Base-by-base conservation (phyloP, 2,329 filamentous ascomycete species). In the Fusarium tuaranense region DNA sequence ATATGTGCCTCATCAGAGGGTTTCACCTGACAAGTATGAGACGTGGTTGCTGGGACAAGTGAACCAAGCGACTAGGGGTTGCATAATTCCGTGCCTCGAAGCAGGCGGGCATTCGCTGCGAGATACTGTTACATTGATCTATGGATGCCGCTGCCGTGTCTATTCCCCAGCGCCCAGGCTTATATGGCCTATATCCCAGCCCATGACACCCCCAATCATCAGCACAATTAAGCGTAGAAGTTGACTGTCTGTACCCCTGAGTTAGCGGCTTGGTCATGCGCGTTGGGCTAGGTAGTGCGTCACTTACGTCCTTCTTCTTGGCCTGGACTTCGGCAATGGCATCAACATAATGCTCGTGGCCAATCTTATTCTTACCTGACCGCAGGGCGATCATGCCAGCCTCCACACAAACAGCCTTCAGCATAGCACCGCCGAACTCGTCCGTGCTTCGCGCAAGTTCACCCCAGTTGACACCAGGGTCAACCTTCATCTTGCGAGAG, bases 341-440 rank as follows among this genome's bases (percentile, higher is more conserved):
- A 87, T 99, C 97, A 61, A 99, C 97, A 82, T 98, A 99, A 85
- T 99, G 95, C 87, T 99, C 97, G 83, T 99, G 97, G 70, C 93
- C 94, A 81, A 99, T 97, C 90, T 98, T 98, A 86, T 93, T 95
- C 88, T 97, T 95, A 71, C 97, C 97, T 83, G 93, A 95, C 78
- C 97, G 91, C 81, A 99, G 87, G 32, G 97, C 97, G 86, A 99
- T 99, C 97, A 99, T 99, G 82, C 97, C 97, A 62, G 97, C 97
- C 87, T 99, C 97, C 30, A 99, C 97, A 83, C 97, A 99, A 25
- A 99, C 97, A 51, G 97, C 97, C 89, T 99, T 99, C 78, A 99
- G 87, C 91, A 97, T 96, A 70, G 97, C 97, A 82, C 97, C 97
- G 69, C 97, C 97, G 83, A 99, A 99, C 86, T 99, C 97, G 83